These are phyloP conservation scores for Moniliella sp. DNA, from an alignment of 1,284 basidiomycete genomes.

Conservation along the genomic window DNA sequence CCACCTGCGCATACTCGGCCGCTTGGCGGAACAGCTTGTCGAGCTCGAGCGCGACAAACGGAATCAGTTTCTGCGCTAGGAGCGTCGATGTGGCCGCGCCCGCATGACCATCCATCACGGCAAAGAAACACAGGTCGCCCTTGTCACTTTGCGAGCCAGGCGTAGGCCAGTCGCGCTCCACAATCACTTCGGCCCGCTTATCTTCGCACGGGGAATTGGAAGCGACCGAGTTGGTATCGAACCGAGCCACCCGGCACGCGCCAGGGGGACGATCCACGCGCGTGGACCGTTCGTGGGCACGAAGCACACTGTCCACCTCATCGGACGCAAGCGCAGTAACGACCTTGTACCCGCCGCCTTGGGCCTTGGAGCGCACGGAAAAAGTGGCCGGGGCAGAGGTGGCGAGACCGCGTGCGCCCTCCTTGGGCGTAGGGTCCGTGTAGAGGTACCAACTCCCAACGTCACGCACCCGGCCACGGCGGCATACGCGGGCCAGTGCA, in stretches of 20 bases:
- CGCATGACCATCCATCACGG: conserved; percentile 78
- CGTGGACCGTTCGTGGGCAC: conserved; percentile 20
- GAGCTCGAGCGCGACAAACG: conserved; percentile 61
- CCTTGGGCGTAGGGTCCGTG: no score
- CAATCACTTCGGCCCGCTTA: conserved; percentile 27
- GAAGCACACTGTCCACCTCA: conserved; percentile 23
- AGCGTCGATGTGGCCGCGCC: conserved; percentile 64
- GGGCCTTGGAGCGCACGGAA: conserved; percentile 14
- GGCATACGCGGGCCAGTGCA: no score
- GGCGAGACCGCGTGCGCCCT: conserved; percentile 11
- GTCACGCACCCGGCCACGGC: no score
- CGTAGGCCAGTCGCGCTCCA: conserved; percentile 21
- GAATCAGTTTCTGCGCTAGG: conserved; percentile 64
- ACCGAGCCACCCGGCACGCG: conserved; percentile 23
- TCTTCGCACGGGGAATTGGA: conserved; percentile 30
- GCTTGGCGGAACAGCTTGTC: conserved; percentile 37
- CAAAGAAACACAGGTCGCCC: conserved; percentile 44
- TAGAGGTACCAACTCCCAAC: no score
- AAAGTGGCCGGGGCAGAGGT: conserved; percentile 14
- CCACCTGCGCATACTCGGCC: conserved; percentile 24
- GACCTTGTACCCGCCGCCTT: conserved; percentile 14
- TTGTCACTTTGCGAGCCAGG: background rate
- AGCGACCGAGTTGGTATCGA: conserved; percentile 28
- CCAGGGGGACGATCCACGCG: conserved; percentile 18
- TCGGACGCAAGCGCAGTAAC: conserved; percentile 17